Base-by-base conservation (phyloP, 805 yeast genomes). In the Candida corydali region DNA sequence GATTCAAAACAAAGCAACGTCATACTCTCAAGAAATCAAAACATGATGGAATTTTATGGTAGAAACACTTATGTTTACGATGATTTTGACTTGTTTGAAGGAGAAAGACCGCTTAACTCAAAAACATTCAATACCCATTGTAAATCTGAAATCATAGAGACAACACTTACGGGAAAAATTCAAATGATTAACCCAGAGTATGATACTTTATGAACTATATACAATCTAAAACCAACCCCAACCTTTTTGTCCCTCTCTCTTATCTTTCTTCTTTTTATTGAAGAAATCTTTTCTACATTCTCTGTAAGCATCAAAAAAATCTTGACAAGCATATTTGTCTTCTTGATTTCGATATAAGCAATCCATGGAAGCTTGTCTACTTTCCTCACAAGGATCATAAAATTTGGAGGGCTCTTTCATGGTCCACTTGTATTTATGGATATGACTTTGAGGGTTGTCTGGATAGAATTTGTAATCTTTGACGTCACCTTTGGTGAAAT, bases 361-460 rank as follows among this genome's bases (percentile, higher is more conserved):
- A 45, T 75, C 76, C 46, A 88, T 67, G 29, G 95, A 85, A 79
- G 95, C 91, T 54, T 79, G 80, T 8, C 96, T 73, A 25, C 93
- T 80, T 52, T 88, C 93, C 32, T 80, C 83, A 59, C 98, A 91
- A 0, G 98, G 98, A 55, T 91, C 97, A 52, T 83, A 91, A 58
- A 72, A 93, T 54, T 83, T 78, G 5, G 95, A 81, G 3, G 94
- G 82, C 23, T 76, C 89, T 51, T 91, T 89, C 57, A 76, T 63
- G 1, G 78, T 69, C 69, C 88, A 88, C 40, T 77, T 68, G 43
- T 74, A 74, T 51, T 79, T 80, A 54, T 86, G 89, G 17, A 76
- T 62, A 36, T 76, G 73, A 26, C 80, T 76, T 7, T 83, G 79
- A 17, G 98, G 98, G 37, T 80, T 78, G 46, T 93, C 98, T 0